These are phyloP conservation scores for Lenwebbia sp. DNA, from an alignment of 345 rosid genomes.

Conservation along the genomic window DNA sequence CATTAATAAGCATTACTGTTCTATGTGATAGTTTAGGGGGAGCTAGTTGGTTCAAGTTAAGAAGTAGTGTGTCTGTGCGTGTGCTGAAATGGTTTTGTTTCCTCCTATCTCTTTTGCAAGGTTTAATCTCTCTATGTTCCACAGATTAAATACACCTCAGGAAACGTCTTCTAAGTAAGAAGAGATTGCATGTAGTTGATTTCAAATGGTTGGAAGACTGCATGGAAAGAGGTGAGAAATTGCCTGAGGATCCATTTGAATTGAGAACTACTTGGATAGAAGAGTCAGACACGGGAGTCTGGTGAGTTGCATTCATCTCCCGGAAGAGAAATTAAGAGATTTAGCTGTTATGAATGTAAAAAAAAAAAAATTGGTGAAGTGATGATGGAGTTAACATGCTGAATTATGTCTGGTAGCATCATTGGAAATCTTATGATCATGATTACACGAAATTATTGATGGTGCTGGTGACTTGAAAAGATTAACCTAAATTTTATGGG, in stretches of 20 bases:
- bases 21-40: not conserved
- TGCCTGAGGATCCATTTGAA: conserved; percentile 48
- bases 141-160: conserved; percentile 39
- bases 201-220: conserved; percentile 77
- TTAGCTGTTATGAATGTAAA: not conserved
- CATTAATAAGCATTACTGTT: not conserved
- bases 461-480: not conserved
- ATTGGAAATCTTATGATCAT: not conserved
- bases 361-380: not conserved
- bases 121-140: not conserved
- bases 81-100: not conserved
- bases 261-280: conserved; percentile 7
- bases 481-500: not conserved
- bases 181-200: conserved; percentile 42
- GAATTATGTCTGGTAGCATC: not conserved
- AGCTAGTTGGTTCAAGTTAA: not conserved
- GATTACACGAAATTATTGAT: not conserved
- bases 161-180: conserved; percentile 27
- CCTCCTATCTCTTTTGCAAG: not conserved
- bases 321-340: not conserved
- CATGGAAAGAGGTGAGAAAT: conserved; percentile 37
- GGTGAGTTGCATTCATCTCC: not conserved
- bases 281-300: not conserved
- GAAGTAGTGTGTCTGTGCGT: not conserved
- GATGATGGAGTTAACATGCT: not conserved